Evolutionary conservation across 176 grass and related monocot species (phyloP), one percentile per base, ranked within the genome.

Genomic region (Phoenix roebelenii): DNA sequence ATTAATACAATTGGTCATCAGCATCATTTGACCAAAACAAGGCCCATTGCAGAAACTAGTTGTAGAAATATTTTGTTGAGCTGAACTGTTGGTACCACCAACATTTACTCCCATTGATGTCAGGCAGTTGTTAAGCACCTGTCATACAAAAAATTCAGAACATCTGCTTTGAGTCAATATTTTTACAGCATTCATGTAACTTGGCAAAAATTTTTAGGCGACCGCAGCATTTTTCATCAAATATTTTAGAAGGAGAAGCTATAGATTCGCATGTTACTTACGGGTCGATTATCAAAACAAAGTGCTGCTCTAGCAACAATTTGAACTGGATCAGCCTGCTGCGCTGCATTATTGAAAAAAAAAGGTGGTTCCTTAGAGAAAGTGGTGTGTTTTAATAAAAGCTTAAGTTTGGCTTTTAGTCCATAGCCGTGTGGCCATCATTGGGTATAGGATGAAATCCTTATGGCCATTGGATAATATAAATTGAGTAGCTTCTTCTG

Each of bases 251-350:
- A 52, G 22, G 20, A 17, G 16, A 22, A 16, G 15, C 3, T 10
- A 58, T 10, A 12, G 9, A 12, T 44, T 12, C 12, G 35, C 23
- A 10, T 55, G 7, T 5, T 51, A 67, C 73, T 66, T 63, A 82
- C 79, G 14, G 68, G 4, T 61, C 55, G 66, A 17, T 82, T 82
- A 58, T 82, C 79, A 1, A 98, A 86, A 61, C 94, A 98, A 59
- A 92, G 87, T 64, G 85, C 88, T n/a, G 94, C 94, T 19, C 57
- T 78, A 22, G 94, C 63, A 56, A 89, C 63, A 63, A 92, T 89
- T 72, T 88, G 82, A 49, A 98, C 15, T 4, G 88, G 57, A 70
- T 98, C 87, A 14, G 35, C 35, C 10, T 44, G 35, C 51, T 86
- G 87, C 59, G 82, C 69, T 70, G 82, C 82, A 23, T 70, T 12